Conservation (phyloP, 2,329 filamentous ascomycete species). For the Coniochaeta ligniaria region DNA sequence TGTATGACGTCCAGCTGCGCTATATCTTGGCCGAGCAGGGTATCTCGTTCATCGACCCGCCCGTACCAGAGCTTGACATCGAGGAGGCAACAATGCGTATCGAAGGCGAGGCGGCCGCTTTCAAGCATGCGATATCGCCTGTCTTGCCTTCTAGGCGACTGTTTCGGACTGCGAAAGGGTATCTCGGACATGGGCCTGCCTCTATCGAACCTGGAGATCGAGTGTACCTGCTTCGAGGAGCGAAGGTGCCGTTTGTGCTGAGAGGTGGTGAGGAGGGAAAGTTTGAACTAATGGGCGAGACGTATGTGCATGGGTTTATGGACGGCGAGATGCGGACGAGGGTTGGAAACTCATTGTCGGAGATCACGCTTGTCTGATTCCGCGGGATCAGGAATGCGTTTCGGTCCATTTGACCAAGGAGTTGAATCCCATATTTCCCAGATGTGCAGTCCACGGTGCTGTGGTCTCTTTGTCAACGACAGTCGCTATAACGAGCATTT, state of each 20-base stretch:
- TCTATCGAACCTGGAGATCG: slow-evolving; percentile 1
- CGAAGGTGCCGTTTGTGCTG: slow-evolving; percentile 1
- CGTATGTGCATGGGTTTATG: slow-evolving; percentile 5
- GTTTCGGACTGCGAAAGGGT: slow-evolving; percentile 2
- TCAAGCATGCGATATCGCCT: background rate
- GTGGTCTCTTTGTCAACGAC: background rate
- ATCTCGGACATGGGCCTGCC: slow-evolving; percentile 1
- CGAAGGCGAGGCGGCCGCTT: background rate
- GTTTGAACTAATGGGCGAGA: slow-evolving; percentile 3
- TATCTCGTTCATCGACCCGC: background rate
- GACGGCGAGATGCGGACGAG: background rate
- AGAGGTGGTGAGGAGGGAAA: background rate
- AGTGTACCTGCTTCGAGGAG: slow-evolving; percentile 1
- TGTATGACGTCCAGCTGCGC: background rate
- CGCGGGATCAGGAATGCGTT: background rate
- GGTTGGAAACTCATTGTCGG: background rate
- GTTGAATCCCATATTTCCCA: too few relatives aligned
- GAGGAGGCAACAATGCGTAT: background rate
- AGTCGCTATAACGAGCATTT: background rate
- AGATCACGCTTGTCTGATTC: background rate
- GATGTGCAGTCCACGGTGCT: too few relatives aligned
- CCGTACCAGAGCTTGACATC: background rate
- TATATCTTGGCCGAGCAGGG: background rate
- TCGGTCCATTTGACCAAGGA: too few relatives aligned
- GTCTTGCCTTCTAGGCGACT: background rate